Percentiles rank a stretch among this genome's conserved stretches.
Conservation (phyloP, 2,329 filamentous ascomycete genomes). For the Xylariales sp. region DNA sequence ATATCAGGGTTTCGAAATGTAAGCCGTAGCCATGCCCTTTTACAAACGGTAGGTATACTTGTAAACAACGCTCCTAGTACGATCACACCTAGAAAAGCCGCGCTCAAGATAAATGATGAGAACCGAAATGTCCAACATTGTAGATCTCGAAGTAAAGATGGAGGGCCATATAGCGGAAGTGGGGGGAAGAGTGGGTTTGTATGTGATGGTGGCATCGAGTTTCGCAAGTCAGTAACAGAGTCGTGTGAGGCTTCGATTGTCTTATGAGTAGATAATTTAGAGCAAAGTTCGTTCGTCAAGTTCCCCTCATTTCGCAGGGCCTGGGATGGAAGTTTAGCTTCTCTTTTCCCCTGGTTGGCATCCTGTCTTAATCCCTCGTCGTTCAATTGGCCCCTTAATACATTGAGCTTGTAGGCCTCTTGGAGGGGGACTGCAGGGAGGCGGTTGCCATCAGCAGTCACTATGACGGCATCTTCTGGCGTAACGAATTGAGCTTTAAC, state of each 20-base stretch:
- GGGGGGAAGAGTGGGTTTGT: slow-evolving; percentile 88
- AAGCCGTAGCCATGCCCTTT: slow-evolving; percentile 62
- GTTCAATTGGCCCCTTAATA: slow-evolving; percentile 63
- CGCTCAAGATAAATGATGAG: slow-evolving; percentile 79
- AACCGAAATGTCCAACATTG: slow-evolving; percentile 74
- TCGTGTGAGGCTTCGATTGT: slow-evolving; percentile 55
- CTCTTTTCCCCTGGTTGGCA: slow-evolving; percentile 45
- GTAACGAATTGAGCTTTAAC: slow-evolving; percentile 74
- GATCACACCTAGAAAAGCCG: slow-evolving; percentile 80
- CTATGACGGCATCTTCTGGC: slow-evolving; percentile 76
- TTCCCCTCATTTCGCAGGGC: slow-evolving; percentile 38
- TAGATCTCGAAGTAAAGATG: slow-evolving; percentile 71
- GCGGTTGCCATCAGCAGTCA: slow-evolving; percentile 73
- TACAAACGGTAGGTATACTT: slow-evolving; percentile 66
- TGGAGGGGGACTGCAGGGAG: slow-evolving; percentile 75
- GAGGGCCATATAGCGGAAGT: slow-evolving; percentile 82
- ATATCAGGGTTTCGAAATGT: slow-evolving; percentile 70
- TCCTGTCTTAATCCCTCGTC: slow-evolving; percentile 44
- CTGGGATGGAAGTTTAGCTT: slow-evolving; percentile 32
- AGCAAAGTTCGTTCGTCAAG: slow-evolving; percentile 25
- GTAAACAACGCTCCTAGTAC: slow-evolving; percentile 79
- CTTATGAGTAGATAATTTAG: slow-evolving; percentile 35
- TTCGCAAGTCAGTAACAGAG: slow-evolving; percentile 59
- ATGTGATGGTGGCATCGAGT: slow-evolving; percentile 70
- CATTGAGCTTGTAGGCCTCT: slow-evolving; percentile 78